These are phyloP conservation scores for Fusarium pseudocircinatum DNA, from an alignment of 2,329 filamentous ascomycete genomes.

Conservation along the genomic window DNA sequence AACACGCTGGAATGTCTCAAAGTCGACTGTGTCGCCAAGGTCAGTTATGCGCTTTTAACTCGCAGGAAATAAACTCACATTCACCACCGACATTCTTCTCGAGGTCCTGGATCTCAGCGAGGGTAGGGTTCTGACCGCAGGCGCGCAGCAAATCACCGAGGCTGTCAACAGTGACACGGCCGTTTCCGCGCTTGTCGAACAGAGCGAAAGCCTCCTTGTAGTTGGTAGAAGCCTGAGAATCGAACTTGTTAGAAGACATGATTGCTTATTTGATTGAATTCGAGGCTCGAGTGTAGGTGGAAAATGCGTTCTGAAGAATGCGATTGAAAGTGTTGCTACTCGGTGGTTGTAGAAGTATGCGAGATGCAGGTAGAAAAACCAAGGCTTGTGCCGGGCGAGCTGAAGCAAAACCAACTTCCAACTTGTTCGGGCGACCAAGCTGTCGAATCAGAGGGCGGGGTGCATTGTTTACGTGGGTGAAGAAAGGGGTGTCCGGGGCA, in stretches of 20 bases:
- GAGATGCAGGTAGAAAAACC: constrained; percentile 10
- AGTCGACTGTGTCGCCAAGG: constrained; percentile 76
- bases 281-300: background rate
- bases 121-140: constrained; percentile 96
- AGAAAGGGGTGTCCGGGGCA: constrained; percentile 46
- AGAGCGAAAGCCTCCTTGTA: constrained; percentile 99
- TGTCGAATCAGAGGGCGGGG: constrained; percentile 50
- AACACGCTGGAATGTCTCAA: constrained; percentile 95
- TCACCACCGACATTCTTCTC: constrained; percentile 90
- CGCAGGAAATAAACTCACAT: constrained; percentile 70
- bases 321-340: constrained; percentile 29
- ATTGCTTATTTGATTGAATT: constrained; percentile 30
- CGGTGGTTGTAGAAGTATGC: constrained; percentile 18
- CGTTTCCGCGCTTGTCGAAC: constrained; percentile 99
- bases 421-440: constrained; percentile 29
- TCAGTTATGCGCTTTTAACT: background rate
- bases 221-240: constrained; percentile 83
- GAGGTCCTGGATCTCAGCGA: constrained; percentile 90
- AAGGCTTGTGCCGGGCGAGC: constrained; percentile 23
- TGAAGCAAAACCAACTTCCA: constrained; percentile 41
- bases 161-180: constrained; percentile 85
- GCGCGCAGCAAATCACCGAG: constrained; percentile 95
- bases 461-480: constrained; percentile 47
- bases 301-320: constrained; percentile 13
- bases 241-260: constrained; percentile 64